Percentiles rank a stretch among this genome's conserved stretches.
These are phyloP conservation scores for Neurospora pannonica DNA, from an alignment of 495 filamentous ascomycete genomes.

Conservation along the genomic window DNA sequence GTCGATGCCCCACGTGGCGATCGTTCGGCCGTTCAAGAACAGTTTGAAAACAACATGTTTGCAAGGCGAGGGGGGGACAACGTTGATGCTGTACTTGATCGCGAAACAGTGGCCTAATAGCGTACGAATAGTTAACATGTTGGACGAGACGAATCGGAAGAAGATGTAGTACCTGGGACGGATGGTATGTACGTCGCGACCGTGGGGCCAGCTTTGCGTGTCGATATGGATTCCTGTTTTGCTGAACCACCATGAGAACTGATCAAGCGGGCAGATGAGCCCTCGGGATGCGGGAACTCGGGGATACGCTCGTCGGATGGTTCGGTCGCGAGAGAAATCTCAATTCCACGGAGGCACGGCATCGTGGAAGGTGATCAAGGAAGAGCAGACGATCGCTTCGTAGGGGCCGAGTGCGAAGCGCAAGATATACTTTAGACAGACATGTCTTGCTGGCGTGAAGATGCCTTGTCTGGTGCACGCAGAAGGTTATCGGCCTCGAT, in stretches of 20 bases:
- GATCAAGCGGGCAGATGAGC: constrained; percentile 28
- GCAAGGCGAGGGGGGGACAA: constrained; percentile 17
- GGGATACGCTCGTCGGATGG: constrained; percentile 23
- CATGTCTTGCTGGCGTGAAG: neutral
- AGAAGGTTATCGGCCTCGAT: neutral
- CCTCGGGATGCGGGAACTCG: constrained; percentile 45
- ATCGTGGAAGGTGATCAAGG: constrained; percentile 17
- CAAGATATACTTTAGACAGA: neutral
- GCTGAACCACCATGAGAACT: constrained; percentile 11
- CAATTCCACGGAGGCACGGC: constrained; percentile 40
- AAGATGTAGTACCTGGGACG: constrained; percentile 26
- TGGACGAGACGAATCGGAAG: too few species aligned
- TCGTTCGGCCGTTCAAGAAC: constrained; percentile 38
- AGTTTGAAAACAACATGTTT: constrained; percentile 41
- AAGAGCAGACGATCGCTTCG: neutral
- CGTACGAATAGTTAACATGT: constrained; percentile 1
- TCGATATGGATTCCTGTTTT: constrained; percentile 1
- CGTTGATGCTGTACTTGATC: constrained; percentile 31
- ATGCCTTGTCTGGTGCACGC: neutral
- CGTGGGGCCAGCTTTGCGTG: constrained; percentile 27
- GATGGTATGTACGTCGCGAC: constrained; percentile 43
- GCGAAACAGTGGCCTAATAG: constrained; percentile 34
- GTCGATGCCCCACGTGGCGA: constrained; percentile 40
- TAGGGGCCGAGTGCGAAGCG: neutral
- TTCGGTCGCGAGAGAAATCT: constrained; percentile 27